Conservation (phyloP, 2,329 filamentous ascomycete genomes). For the Alternaria triticina region DNA sequence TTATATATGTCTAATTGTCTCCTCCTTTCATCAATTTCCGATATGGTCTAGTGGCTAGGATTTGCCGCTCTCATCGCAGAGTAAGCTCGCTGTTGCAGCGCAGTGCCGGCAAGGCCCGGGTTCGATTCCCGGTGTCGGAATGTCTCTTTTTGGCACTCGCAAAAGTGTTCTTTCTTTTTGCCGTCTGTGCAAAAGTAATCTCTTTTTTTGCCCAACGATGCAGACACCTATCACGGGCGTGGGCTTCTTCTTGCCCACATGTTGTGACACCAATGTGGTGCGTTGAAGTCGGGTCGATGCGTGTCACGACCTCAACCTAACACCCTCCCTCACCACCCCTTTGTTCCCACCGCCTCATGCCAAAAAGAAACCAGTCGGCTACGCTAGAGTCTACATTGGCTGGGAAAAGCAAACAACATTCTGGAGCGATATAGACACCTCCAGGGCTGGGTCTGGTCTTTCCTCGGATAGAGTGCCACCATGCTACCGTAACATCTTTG, state of each 20-base stretch:
- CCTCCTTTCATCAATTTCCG: background rate
- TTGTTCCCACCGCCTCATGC: background rate
- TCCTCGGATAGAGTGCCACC: background rate
- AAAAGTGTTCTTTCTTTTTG: background rate
- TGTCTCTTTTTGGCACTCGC: background rate
- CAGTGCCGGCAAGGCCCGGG: slow-evolving; percentile 18
- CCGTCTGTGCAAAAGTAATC: too few relatives aligned
- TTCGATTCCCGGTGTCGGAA: slow-evolving; percentile 19
- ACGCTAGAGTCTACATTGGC: background rate
- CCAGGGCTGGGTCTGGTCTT: background rate
- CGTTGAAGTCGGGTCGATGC: background rate
- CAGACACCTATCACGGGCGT: background rate
- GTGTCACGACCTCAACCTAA: background rate
- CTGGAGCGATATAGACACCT: background rate
- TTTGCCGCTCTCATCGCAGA: slow-evolving; percentile 19
- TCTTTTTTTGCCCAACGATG: background rate
- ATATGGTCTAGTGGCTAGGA: slow-evolving; percentile 19
- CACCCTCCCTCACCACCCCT: background rate
- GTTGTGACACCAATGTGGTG: background rate
- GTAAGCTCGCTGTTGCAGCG: slow-evolving; percentile 12
- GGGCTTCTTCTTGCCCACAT: background rate
- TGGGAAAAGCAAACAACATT: background rate
- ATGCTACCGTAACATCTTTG: background rate
- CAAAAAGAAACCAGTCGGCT: background rate
- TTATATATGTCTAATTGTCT: background rate